Conservation (phyloP, 106 monocot genomes). For the Acanthochlamys bracteata region DNA sequence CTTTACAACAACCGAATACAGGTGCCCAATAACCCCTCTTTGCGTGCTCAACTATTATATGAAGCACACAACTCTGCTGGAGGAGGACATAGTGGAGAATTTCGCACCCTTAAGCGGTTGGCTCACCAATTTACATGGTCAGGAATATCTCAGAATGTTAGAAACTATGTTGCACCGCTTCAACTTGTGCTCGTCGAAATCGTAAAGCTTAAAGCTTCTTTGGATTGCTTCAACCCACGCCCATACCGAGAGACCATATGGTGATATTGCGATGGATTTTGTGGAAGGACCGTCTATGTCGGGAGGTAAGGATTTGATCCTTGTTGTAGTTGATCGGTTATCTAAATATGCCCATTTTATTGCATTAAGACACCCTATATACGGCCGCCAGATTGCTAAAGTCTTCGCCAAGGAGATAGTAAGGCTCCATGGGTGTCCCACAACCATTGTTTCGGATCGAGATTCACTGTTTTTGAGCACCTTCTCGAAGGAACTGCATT, state of each 20-base stretch:
- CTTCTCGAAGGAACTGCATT: neutral
- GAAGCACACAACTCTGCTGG: neutral
- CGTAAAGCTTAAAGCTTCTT: too few relatives aligned
- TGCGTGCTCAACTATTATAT: neutral
- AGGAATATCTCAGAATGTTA: neutral
- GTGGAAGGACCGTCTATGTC: neutral
- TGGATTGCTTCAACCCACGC: slow-evolving; percentile 3
- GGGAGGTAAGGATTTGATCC: neutral
- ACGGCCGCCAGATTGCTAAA: neutral
- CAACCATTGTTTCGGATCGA: neutral
- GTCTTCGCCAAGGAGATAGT: neutral
- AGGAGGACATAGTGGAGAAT: neutral
- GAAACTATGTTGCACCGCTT: too few relatives aligned
- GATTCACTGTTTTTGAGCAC: neutral
- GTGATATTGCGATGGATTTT: slow-evolving; percentile 6
- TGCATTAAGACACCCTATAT: neutral
- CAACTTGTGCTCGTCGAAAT: too few relatives aligned
- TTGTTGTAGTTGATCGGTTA: neutral
- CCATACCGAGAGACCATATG: slow-evolving; percentile 3
- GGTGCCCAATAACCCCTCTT: neutral
- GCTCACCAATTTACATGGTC: too few relatives aligned
- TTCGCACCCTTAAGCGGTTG: neutral
- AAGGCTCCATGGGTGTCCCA: neutral
- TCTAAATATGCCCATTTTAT: too few relatives aligned
- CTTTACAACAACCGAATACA: neutral